These are phyloP conservation scores for Lactarius hengduanensis DNA, from an alignment of 768 basidiomycete genomes.

Conservation along the genomic window DNA sequence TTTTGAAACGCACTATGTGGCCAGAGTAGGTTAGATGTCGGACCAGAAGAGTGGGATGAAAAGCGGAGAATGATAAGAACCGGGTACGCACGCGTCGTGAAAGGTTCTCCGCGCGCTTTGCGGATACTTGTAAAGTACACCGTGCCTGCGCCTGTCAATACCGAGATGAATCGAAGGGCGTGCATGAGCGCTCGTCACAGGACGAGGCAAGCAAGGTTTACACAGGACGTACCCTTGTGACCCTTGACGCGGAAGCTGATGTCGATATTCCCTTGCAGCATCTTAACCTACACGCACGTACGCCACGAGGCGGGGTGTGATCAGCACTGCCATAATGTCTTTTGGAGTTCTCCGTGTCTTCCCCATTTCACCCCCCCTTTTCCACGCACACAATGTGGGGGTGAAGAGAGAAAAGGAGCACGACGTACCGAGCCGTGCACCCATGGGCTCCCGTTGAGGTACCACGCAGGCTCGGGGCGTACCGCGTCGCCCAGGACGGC, in stretches of 20 bases:
- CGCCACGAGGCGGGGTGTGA: not conserved
- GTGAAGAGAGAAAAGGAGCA: too few species aligned
- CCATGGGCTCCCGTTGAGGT: constrained; percentile 72
- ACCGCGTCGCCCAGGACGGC: constrained; percentile 64
- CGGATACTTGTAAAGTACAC: constrained; percentile 83
- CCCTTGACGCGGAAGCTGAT: constrained; percentile 75
- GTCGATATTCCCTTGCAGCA: constrained; percentile 74
- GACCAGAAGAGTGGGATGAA: not conserved
- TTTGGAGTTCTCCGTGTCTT: not conserved
- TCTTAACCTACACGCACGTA: constrained; percentile 52
- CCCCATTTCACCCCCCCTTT: not conserved
- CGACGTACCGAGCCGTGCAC: constrained; percentile 61
- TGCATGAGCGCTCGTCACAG: not conserved
- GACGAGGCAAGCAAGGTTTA: not conserved
- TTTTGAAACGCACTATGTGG: constrained; percentile 19
- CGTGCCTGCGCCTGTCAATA: constrained; percentile 59
- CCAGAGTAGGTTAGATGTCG: not conserved
- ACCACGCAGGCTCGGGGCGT: constrained; percentile 65
- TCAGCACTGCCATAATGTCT: constrained; percentile 13
- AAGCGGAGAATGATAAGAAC: not conserved
- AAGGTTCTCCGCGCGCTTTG: constrained; percentile 67
- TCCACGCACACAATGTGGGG: too few species aligned
- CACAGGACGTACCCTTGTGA: constrained; percentile 50
- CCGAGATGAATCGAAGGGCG: not conserved
- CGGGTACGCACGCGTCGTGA: constrained; percentile 59